A percentile compares a stretch with the other conserved stretches of the same genome.
Evolutionary conservation across 805 yeast species (phyloP).

Genomic region (Metschnikowia gelsemii): DNA sequence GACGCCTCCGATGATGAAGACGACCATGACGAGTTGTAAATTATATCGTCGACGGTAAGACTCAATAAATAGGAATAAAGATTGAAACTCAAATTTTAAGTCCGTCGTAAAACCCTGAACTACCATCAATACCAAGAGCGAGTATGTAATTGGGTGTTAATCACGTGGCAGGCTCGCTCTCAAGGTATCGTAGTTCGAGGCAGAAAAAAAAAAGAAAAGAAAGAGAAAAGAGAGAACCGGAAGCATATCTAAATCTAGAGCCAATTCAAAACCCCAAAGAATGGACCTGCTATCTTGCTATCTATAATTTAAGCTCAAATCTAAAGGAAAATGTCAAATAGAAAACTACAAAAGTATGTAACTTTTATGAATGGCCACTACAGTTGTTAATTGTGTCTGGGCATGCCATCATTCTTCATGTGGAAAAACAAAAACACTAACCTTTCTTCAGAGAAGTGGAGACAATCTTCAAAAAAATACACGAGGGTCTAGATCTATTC

Average conservation of each 20-base stretch:
- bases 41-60: constrained; percentile 1
- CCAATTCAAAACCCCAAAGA: constrained; percentile 8
- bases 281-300: constrained; percentile 21
- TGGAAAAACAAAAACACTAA: constrained; percentile 13
- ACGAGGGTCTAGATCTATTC: constrained; percentile 46
- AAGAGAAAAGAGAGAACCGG: no score
- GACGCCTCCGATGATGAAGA: constrained; percentile 43
- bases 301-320: constrained; percentile 8
- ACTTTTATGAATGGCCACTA: neutral
- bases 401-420: neutral
- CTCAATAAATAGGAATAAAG: constrained; percentile 1
- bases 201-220: constrained; percentile 18
- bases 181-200: constrained; percentile 4
- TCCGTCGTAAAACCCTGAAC: neutral
- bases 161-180: constrained; percentile 11
- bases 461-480: constrained; percentile 44
- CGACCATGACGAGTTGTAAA: constrained; percentile 46
- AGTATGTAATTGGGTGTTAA: constrained; percentile 2
- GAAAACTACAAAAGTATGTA: constrained; percentile 26
- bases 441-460: constrained; percentile 35
- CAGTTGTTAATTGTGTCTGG: neutral
- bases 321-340: constrained; percentile 18
- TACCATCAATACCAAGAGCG: neutral
- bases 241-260: neutral
- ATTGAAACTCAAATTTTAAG: neutral